Conservation (phyloP, 2,329 filamentous ascomycete species). For the Venturia carpophila region DNA sequence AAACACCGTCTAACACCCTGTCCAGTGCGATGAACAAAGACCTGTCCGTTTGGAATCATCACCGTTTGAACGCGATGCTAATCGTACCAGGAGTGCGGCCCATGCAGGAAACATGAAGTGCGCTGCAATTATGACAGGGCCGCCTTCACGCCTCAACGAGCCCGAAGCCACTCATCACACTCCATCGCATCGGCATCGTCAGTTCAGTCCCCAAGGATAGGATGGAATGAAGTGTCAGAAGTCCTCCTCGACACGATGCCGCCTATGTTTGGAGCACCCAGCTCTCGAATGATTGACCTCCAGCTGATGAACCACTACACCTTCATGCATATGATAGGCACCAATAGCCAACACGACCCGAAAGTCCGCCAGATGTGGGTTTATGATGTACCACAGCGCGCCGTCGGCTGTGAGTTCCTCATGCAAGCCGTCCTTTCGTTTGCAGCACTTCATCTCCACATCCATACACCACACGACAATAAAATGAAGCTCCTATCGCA, state of each 20-base stretch:
- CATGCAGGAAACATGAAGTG: constrained; percentile 17
- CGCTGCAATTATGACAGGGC: constrained; percentile 15
- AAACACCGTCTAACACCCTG: too few relatives aligned
- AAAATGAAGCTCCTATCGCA: constrained; percentile 12
- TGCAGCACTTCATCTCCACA: constrained; percentile 16
- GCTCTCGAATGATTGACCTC: constrained; percentile 14
- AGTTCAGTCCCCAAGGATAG: background rate
- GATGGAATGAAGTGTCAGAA: background rate
- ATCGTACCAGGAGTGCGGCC: constrained; percentile 10
- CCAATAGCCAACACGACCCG: constrained; percentile 8
- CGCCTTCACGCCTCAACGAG: constrained; percentile 3
- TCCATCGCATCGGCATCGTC: background rate
- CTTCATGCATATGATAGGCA: constrained; percentile 17
- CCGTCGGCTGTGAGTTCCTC: constrained; percentile 17
- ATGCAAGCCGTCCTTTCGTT: constrained; percentile 16
- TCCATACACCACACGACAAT: constrained; percentile 13
- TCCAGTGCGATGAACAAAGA: constrained; percentile 18
- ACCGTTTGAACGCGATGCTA: background rate
- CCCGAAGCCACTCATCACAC: background rate
- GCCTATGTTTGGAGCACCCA: constrained; percentile 14
- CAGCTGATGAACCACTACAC: constrained; percentile 19
- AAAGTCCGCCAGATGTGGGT: constrained; percentile 16
- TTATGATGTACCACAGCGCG: constrained; percentile 16
- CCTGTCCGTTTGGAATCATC: background rate
- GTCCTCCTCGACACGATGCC: constrained; percentile 5